Base-by-base conservation (phyloP, 1,284 basidiomycete species). In the Malassezia equina region DNA sequence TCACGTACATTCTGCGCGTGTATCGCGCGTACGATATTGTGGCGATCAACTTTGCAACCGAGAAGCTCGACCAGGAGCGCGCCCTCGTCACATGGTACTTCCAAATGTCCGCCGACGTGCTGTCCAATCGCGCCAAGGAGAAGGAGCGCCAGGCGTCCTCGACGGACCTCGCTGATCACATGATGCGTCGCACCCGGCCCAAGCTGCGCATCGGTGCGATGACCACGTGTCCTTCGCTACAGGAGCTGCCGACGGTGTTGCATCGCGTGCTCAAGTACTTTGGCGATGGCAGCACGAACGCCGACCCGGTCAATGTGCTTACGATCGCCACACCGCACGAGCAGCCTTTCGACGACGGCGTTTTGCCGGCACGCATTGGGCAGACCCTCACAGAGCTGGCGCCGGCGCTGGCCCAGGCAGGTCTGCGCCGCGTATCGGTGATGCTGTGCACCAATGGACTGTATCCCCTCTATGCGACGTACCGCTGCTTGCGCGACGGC, bases 391-490 rank as follows among this genome's bases (percentile, higher is more conserved):
- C 95, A 67, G 81, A 81, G 21, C 82, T 81, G 25, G 83, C 85
- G 66, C 80, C 83, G 67, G 81, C 82, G 59, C 83, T 93, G 64
- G 79, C 81, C 57, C 76, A 81, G 44, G 86, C 86, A 52, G 89
- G 90, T 56, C 84, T 98, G 57, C 87, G 93, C 58, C 86, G 94
- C 67, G 81, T 94, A 55, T 91, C 93, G 2, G 83, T 93, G 75
- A 79, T 96, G 62, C 84, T 98, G 66, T 96, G 91, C 79, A 84
- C 88, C 60, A 84, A 82, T 53, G 86, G 87, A 55, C 83, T 86
- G 73, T 98, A 98, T 77, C 94, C 94, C 7, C 84, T 86, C 71
- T 98, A 93, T 80, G 88, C 86, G 78, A 98, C 94, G 43, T 79
- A 96, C 42, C 86, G 94, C 59, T 62, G 59, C 33, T 80, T 81